A percentile compares a stretch with the other conserved stretches of the same genome.
Conservation (phyloP, 805 yeast species). For the Candida koratica region DNA sequence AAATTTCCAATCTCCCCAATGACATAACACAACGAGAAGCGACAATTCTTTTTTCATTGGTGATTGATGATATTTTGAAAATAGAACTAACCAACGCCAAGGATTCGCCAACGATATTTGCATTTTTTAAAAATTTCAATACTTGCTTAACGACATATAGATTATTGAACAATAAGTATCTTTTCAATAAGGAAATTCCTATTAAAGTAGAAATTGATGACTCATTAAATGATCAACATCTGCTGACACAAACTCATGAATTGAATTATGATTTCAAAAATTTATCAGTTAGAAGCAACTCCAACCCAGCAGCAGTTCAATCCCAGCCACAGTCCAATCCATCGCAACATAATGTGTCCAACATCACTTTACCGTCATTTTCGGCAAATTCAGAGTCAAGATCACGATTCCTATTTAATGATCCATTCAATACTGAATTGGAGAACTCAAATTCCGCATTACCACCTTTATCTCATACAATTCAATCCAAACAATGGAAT, state of each 20-base stretch:
- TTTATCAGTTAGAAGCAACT: slow-evolving; percentile 12
- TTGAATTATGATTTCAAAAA: slow-evolving; percentile 11
- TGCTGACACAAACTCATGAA: background rate
- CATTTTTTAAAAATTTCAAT: slow-evolving; percentile 33
- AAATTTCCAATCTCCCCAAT: slow-evolving; percentile 53
- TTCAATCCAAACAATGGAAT: slow-evolving; percentile 22
- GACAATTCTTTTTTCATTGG: slow-evolving; percentile 61
- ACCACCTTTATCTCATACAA: slow-evolving; percentile 7
- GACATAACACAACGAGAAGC: slow-evolving; percentile 68
- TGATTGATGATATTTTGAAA: slow-evolving; percentile 53
- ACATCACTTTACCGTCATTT: slow-evolving; percentile 6
- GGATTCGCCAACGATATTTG: slow-evolving; percentile 22
- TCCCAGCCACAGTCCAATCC: background rate
- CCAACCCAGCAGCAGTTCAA: slow-evolving; percentile 2
- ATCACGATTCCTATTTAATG: slow-evolving; percentile 67
- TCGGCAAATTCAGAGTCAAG: slow-evolving; percentile 28
- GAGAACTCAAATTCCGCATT: slow-evolving; percentile 8
- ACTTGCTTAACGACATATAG: slow-evolving; percentile 41
- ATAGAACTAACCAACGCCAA: slow-evolving; percentile 37
- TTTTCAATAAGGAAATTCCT: slow-evolving; percentile 34
- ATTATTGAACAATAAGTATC: slow-evolving; percentile 36
- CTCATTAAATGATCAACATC: slow-evolving; percentile 1
- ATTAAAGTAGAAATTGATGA: slow-evolving; percentile 30
- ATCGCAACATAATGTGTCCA: slow-evolving; percentile 1
- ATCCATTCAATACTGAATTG: slow-evolving; percentile 40